phyloP scores from a whole-genome alignment of 495 filamentous ascomycete species.

The Talaromyces ruber region DNA sequence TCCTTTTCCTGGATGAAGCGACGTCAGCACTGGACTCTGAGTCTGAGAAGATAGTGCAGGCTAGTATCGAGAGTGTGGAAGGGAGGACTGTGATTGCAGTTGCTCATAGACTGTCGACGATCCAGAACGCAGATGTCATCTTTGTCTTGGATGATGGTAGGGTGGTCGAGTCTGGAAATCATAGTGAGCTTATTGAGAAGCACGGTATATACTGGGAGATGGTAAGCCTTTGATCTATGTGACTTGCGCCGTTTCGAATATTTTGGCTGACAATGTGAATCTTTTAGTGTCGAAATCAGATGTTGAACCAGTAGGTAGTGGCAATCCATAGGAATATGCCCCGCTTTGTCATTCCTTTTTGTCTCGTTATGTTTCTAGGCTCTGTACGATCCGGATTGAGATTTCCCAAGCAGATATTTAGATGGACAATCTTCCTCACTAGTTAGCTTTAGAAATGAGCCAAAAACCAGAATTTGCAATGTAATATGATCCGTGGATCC shows the following conservation, averaged over 20 bases:
- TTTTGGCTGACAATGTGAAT: background rate
- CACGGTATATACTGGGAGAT: background rate
- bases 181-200: constrained; percentile 21
- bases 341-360: too few relatives aligned
- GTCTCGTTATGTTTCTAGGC: too few relatives aligned
- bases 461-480: too few relatives aligned
- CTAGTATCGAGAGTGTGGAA: constrained; percentile 47
- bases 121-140: constrained; percentile 74
- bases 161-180: constrained; percentile 74
- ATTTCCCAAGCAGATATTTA: too few relatives aligned
- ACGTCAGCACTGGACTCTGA: constrained; percentile 58
- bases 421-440: too few relatives aligned
- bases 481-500: too few relatives aligned
- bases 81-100: constrained; percentile 49
- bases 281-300: background rate
- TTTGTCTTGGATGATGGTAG: constrained; percentile 72
- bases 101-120: constrained; percentile 57
- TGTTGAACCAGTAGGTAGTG: background rate
- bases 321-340: too few relatives aligned
- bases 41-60: constrained; percentile 57
- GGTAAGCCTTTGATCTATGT: background rate
- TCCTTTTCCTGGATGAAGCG: constrained; percentile 64
- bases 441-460: too few relatives aligned
- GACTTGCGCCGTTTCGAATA: background rate
- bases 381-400: too few relatives aligned